phyloP scores from a whole-genome alignment of 805 yeast species.

The Kodamaea lidongshanica region DNA sequence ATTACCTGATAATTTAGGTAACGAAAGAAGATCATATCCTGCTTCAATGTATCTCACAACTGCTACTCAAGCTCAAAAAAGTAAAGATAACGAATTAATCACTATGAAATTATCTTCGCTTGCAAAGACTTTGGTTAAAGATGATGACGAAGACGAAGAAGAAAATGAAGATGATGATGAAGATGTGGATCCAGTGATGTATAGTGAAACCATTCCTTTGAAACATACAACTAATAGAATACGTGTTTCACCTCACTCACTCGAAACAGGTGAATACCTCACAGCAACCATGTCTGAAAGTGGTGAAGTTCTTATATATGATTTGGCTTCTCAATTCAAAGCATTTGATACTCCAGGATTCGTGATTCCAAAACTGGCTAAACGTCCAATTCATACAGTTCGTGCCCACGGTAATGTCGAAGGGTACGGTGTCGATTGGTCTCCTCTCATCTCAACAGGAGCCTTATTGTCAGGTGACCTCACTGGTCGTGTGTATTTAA shows the following conservation, averaged over 20 bases:
- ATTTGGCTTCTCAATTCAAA: slow-evolving; percentile 68
- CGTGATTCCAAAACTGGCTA: slow-evolving; percentile 66
- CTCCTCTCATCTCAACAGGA: slow-evolving; percentile 76
- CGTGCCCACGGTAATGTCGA: slow-evolving; percentile 89
- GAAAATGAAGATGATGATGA: slow-evolving; percentile 67
- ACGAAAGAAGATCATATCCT: slow-evolving; percentile 85
- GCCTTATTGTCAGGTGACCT: slow-evolving; percentile 84
- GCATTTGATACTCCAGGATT: slow-evolving; percentile 88
- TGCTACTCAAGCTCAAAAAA: slow-evolving; percentile 86
- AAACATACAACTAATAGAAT: slow-evolving; percentile 84
- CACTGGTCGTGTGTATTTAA: slow-evolving; percentile 73
- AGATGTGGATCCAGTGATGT: slow-evolving; percentile 79
- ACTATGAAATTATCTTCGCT: slow-evolving; percentile 78
- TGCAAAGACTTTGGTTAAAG: slow-evolving; percentile 80
- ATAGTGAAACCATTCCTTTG: slow-evolving; percentile 72
- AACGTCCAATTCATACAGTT: slow-evolving; percentile 77
- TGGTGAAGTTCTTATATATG: slow-evolving; percentile 86
- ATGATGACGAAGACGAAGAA: slow-evolving; percentile 69
- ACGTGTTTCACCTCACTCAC: slow-evolving; percentile 74
- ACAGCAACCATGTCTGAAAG: slow-evolving; percentile 85
- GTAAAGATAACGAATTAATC: slow-evolving; percentile 83
- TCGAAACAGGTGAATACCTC: slow-evolving; percentile 68
- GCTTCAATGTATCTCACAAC: slow-evolving; percentile 80
- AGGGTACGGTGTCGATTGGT: slow-evolving; percentile 97
- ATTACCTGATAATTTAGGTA: slow-evolving; percentile 79